phyloP scores from a whole-genome alignment of 1,139 yeast species.

The Nakaseomyces nivariensis region DNA sequence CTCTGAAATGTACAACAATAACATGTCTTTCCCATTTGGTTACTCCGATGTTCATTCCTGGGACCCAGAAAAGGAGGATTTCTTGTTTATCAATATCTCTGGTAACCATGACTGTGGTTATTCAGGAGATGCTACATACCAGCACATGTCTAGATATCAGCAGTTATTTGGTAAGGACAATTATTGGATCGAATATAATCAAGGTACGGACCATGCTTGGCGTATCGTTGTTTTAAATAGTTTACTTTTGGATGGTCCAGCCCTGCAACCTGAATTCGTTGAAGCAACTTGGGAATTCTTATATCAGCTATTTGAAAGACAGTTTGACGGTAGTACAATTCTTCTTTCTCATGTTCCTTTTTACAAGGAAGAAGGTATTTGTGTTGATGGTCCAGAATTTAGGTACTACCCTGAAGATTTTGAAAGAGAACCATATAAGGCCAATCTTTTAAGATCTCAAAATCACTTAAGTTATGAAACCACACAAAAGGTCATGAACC shows the following conservation, averaged over 20 bases:
- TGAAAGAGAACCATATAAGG: constrained; percentile 53
- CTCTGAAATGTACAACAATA: constrained; percentile 27
- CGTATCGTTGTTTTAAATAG: constrained; percentile 80
- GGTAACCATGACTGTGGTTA: constrained; percentile 97
- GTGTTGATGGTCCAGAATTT: constrained; percentile 76
- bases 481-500: constrained; percentile 54
- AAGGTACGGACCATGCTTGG: constrained; percentile 59
- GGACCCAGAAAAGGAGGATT: constrained; percentile 36
- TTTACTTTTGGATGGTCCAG: constrained; percentile 83
- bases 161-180: constrained; percentile 74
- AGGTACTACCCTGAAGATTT: constrained; percentile 47
- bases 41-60: constrained; percentile 58
- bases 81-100: constrained; percentile 62
- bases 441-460: constrained; percentile 69
- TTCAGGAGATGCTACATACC: constrained; percentile 89
- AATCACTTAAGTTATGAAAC: constrained; percentile 68
- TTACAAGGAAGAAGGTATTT: constrained; percentile 67
- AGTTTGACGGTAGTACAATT: constrained; percentile 69
- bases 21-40: constrained; percentile 35
- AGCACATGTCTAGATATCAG: constrained; percentile 73
- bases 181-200: constrained; percentile 62
- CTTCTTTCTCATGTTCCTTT: constrained; percentile 85
- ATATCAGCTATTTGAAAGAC: constrained; percentile 40
- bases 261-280: constrained; percentile 60
- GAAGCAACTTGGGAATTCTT: constrained; percentile 65